phyloP scores from a whole-genome alignment of 2,329 filamentous ascomycete species.

The Colletotrichum sansevieriae region DNA sequence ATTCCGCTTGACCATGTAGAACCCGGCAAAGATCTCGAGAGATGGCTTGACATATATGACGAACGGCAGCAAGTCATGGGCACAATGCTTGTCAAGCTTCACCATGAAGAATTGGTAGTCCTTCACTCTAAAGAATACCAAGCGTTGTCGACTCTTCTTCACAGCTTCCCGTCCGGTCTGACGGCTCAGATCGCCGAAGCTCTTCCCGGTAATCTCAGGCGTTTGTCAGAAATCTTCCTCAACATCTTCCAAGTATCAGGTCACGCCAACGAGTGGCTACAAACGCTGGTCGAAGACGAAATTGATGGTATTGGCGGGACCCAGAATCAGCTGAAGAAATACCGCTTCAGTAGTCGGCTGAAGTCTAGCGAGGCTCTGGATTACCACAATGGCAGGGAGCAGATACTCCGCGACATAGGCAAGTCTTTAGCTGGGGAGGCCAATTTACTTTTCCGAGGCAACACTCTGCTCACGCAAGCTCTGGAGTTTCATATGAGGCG shows the following conservation, averaged over 20 bases:
- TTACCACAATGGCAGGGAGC: constrained; percentile 74
- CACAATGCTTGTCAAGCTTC: constrained; percentile 85
- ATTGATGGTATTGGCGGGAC: constrained; percentile 88
- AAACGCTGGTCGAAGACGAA: constrained; percentile 93
- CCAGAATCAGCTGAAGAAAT: constrained; percentile 80
- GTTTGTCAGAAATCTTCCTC: constrained; percentile 86
- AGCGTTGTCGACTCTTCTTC: constrained; percentile 83
- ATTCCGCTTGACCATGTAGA: constrained; percentile 85
- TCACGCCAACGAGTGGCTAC: constrained; percentile 88
- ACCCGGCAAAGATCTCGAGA: constrained; percentile 81
- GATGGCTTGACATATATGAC: constrained; percentile 88
- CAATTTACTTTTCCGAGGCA: constrained; percentile 94
- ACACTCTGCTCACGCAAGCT: constrained; percentile 92
- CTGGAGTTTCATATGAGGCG: constrained; percentile 97
- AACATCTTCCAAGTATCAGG: constrained; percentile 97
- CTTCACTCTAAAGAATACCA: constrained; percentile 89
- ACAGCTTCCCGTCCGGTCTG: constrained; percentile 85
- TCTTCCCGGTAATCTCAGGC: constrained; percentile 81
- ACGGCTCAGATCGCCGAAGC: constrained; percentile 87
- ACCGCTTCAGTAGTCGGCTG: constrained; percentile 78
- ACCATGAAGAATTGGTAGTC: constrained; percentile 90
- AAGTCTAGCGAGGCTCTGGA: constrained; percentile 78
- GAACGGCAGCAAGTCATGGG: constrained; percentile 82
- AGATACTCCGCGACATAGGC: constrained; percentile 81
- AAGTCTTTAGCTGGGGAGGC: constrained; percentile 87